Evolutionary conservation across 306 rosid genomes (phyloP), one percentile per base, ranked within the genome.

Genomic region (Trifolium dubium): DNA sequence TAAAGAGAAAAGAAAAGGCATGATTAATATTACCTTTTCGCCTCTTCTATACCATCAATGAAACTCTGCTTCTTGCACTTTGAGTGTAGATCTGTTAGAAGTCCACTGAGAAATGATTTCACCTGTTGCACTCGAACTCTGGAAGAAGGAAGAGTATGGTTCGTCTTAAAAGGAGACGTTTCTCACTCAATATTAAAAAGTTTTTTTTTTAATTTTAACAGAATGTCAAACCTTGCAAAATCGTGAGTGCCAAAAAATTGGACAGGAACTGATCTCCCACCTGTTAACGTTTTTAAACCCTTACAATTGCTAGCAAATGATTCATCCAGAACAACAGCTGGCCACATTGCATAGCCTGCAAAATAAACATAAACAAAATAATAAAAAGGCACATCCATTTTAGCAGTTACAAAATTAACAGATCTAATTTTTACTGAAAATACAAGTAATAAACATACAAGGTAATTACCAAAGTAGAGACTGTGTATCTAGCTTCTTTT

Each of bases 341-440:
- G 99, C 99, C 99, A 95, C 99, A 92, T 92, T 64, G 99, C 98
- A 90, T 92, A 86, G 60, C 99, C 99, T 95, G 85, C 79, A 82
- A 82, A 82, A 71, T 63, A 82, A 62, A 69, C 56, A 61, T 66
- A 82, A 62, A 69, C 50, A 61, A 75, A 72, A 37, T 14, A 41
- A 56, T 31, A 56, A 70, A 66, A 75, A 18, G 59, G 64, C 32
- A 17, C 68, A 32, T 62, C 46, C 46, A 80, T 31, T 15, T 34
- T n/a, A 51, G 14, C 40, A 47, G 64, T 39, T 67, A 67, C 47
- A 79, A 77, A 61, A 78, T 67, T 67, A 66, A 65, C 74, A 74
- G 55, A 65, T 44, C 60, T 29, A 72, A 23, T 12, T 61, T 50
- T 43, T 62, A 69, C 66, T 44, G 34, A 76, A 72, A 72, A 28